Conservation (phyloP, 2,329 filamentous ascomycete species). For the Cladosporium oxysporum region DNA sequence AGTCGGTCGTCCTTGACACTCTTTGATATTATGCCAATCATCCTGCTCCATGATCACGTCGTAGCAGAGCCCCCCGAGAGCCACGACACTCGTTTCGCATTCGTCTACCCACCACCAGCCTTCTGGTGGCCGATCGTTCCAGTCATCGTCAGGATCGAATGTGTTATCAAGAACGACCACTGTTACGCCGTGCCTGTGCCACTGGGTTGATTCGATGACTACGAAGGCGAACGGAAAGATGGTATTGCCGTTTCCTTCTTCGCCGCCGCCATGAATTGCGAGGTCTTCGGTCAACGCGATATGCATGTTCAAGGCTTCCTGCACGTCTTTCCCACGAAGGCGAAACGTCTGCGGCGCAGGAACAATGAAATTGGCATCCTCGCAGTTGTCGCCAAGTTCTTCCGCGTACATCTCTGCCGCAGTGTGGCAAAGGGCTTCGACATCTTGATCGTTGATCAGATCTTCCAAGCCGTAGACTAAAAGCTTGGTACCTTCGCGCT, state of each 20-base stretch:
- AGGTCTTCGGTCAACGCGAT: not conserved
- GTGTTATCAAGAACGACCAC: not conserved
- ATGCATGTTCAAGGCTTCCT: not conserved
- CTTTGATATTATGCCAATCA: not conserved
- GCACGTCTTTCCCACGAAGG: not conserved
- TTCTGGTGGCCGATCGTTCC: not conserved
- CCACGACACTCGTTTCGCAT: slow-evolving; percentile 4
- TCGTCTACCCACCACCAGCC: not conserved
- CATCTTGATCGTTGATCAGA: not conserved
- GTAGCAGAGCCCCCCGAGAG: not conserved
- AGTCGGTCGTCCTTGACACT: not conserved
- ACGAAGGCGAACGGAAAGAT: not conserved
- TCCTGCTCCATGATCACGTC: not conserved
- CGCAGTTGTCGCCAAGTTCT: not conserved
- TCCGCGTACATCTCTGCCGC: not conserved
- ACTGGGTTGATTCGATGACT: not conserved
- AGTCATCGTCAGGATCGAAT: not conserved
- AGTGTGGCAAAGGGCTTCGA: not conserved
- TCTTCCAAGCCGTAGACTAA: not conserved
- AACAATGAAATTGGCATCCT: not conserved
- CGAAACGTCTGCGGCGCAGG: not conserved
- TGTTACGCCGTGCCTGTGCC: slow-evolving; percentile 2
- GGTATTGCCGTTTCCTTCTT: no score
- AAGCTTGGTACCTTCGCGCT: not conserved
- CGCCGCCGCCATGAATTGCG: no score